Conservation (phyloP, 805 yeast species). For the Metschnikowia borealis region DNA sequence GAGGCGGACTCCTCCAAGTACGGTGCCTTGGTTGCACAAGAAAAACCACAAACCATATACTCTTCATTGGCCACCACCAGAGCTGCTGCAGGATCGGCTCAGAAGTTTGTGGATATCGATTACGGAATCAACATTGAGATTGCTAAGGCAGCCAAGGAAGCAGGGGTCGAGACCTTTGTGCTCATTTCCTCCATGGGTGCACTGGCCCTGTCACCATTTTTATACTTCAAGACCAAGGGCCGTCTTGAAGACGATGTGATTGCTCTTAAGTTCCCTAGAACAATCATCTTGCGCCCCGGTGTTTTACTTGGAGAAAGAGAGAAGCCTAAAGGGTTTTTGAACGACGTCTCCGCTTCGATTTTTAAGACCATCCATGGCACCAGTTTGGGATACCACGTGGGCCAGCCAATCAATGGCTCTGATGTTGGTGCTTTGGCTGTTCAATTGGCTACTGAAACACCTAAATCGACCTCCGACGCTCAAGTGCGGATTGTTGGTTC, state of each 20-base stretch:
- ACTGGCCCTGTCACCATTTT: constrained; percentile 47
- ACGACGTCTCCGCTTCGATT: constrained; percentile 27
- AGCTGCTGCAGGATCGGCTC: constrained; percentile 57
- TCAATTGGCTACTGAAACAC: constrained; percentile 29
- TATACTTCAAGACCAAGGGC: constrained; percentile 70
- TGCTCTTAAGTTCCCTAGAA: constrained; percentile 60
- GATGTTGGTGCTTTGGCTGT: constrained; percentile 63
- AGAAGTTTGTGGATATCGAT: constrained; percentile 67
- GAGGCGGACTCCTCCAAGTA: constrained; percentile 50
- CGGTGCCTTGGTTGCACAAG: constrained; percentile 26
- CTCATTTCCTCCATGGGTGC: constrained; percentile 70
- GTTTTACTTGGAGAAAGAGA: constrained; percentile 61
- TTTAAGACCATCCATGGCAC: constrained; percentile 23
- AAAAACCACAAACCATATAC: constrained; percentile 14
- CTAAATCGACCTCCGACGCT: constrained; percentile 14
- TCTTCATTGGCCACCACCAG: constrained; percentile 17
- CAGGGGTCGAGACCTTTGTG: constrained; percentile 65
- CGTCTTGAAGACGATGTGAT: constrained; percentile 65
- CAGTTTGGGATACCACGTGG: constrained; percentile 10
- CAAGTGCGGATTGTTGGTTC: constrained; percentile 21
- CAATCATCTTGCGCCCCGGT: constrained; percentile 79
- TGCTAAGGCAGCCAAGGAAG: constrained; percentile 69
- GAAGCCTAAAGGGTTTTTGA: constrained; percentile 18
- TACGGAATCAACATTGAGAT: constrained; percentile 64
- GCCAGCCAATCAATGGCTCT: constrained; percentile 51